Evolutionary conservation across 1,284 basidiomycete species (phyloP).

Genomic region (Thelephora terrestris): DNA sequence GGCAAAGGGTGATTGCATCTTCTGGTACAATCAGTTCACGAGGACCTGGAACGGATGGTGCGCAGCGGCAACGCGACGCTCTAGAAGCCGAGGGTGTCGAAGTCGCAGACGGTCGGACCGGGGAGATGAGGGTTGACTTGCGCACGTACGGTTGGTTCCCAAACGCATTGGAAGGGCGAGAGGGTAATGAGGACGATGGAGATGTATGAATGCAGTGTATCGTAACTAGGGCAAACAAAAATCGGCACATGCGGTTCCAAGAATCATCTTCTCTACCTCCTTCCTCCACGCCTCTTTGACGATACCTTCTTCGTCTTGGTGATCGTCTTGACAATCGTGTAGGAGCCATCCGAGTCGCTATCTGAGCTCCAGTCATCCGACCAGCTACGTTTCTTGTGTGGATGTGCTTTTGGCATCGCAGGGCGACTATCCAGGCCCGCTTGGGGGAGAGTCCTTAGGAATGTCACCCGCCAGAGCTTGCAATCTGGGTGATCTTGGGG

Average conservation of each 20-base stretch:
- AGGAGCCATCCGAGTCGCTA: background rate
- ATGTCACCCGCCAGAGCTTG: background rate
- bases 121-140: constrained; percentile 42
- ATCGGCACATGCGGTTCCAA: too few species aligned
- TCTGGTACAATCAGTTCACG: constrained; percentile 71
- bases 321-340: constrained; percentile 1
- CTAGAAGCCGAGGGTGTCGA: constrained; percentile 66
- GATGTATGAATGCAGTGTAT: background rate
- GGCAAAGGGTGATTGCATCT: constrained; percentile 63
- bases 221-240: too few species aligned
- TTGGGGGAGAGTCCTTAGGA: too few species aligned
- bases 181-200: constrained; percentile 13
- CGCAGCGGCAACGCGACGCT: constrained; percentile 52
- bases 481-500: background rate
- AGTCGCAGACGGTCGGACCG: constrained; percentile 35
- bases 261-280: too few species aligned
- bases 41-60: constrained; percentile 64
- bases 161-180: constrained; percentile 11
- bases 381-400: too few species aligned
- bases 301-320: background rate
- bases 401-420: too few species aligned
- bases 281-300: background rate
- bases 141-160: constrained; percentile 55
- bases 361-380: background rate
- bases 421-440: too few species aligned